Conservation (phyloP, 2,329 filamentous ascomycete species). For the Ploettnerulaceae sp. region DNA sequence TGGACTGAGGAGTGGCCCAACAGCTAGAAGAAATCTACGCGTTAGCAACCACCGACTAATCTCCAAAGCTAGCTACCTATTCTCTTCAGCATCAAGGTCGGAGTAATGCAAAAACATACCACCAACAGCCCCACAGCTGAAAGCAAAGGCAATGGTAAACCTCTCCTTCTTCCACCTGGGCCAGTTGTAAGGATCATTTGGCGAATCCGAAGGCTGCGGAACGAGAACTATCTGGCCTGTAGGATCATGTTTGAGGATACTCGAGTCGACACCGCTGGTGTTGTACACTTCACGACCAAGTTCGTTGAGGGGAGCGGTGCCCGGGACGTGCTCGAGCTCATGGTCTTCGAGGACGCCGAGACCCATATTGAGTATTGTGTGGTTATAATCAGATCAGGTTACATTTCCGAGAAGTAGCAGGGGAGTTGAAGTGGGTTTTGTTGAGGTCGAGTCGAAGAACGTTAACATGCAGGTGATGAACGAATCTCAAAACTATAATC, state of each 20-base stretch:
- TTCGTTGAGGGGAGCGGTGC: slow-evolving; percentile 33
- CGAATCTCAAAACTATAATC: no score
- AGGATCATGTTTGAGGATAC: slow-evolving; percentile 34
- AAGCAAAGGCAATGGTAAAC: slow-evolving; percentile 38
- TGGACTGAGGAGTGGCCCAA: slow-evolving; percentile 37
- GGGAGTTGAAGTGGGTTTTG: no score
- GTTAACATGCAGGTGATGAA: no score
- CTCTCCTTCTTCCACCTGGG: slow-evolving; percentile 35
- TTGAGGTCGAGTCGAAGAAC: no score
- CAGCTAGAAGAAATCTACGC: slow-evolving; percentile 30
- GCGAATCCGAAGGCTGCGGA: slow-evolving; percentile 47
- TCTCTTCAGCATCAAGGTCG: no score
- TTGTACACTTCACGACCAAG: slow-evolving; percentile 33
- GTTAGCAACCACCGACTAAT: no score
- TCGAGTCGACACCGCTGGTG: slow-evolving; percentile 13
- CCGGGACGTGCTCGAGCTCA: slow-evolving; percentile 25
- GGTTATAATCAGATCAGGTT: neutral
- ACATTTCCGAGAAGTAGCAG: no score
- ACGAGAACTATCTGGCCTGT: slow-evolving; percentile 45
- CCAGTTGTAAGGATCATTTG: slow-evolving; percentile 50
- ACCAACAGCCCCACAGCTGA: slow-evolving; percentile 39
- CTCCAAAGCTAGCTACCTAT: no score
- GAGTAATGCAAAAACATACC: slow-evolving; percentile 34
- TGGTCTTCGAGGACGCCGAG: slow-evolving; percentile 27
- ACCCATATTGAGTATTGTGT: slow-evolving; percentile 21